phyloP scores from a whole-genome alignment of 495 filamentous ascomycete genomes.

The Elasticomyces elasticus region DNA sequence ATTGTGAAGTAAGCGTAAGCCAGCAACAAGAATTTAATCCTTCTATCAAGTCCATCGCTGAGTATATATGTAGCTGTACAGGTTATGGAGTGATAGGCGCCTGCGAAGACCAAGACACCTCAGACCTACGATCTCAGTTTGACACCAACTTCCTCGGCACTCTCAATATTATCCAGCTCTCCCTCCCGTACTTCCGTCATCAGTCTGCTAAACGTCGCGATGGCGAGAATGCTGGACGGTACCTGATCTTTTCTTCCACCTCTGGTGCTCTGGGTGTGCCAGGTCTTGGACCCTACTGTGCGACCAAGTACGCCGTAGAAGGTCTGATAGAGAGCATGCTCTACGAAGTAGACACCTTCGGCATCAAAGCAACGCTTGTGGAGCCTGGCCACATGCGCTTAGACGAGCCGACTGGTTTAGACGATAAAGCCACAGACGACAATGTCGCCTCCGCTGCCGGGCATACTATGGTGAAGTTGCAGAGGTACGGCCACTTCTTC shows the following conservation, averaged over 20 bases:
- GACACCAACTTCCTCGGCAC: slow-evolving; percentile 95
- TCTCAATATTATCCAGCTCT: slow-evolving; percentile 83
- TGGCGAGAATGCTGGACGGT: slow-evolving; percentile 51
- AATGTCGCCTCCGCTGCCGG: background rate
- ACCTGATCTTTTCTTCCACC: slow-evolving; percentile 88
- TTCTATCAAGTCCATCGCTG: background rate
- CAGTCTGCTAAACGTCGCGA: slow-evolving; percentile 25
- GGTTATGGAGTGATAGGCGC: slow-evolving; percentile 90
- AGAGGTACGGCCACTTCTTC: slow-evolving; percentile 72
- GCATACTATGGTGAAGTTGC: slow-evolving; percentile 7
- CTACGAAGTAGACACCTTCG: slow-evolving; percentile 86
- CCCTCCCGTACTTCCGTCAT: slow-evolving; percentile 76
- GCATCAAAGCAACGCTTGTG: slow-evolving; percentile 84
- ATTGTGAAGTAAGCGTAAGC: slow-evolving; percentile 57
- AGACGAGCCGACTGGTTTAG: slow-evolving; percentile 44
- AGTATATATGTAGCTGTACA: slow-evolving; percentile 44
- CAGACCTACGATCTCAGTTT: slow-evolving; percentile 91
- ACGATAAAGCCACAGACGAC: slow-evolving; percentile 15
- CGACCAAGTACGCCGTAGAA: slow-evolving; percentile 92
- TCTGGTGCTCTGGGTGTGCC: slow-evolving; percentile 83
- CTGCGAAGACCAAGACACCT: slow-evolving; percentile 93
- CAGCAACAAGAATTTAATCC: too few species aligned
- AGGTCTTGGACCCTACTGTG: slow-evolving; percentile 85
- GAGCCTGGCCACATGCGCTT: slow-evolving; percentile 80
- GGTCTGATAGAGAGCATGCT: slow-evolving; percentile 91